Evolutionary conservation across 495 filamentous ascomycete genomes (phyloP).

Genomic region (Daldinia vernicosa): DNA sequence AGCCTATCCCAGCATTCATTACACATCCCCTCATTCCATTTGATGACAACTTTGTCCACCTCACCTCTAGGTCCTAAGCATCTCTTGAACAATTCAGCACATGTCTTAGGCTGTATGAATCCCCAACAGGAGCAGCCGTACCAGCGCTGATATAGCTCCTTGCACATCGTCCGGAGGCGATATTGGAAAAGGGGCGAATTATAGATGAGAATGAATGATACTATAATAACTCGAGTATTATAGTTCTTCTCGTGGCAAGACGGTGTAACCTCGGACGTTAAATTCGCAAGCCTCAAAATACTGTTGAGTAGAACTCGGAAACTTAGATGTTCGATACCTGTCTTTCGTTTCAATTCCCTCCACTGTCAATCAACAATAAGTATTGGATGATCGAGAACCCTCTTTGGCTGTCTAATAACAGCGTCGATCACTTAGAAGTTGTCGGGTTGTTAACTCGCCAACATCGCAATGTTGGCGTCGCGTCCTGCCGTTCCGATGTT

Average conservation of each 20-base stretch:
- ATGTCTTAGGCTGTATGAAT: slow-evolving; percentile 44
- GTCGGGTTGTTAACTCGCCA: slow-evolving; percentile 14
- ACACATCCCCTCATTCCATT: slow-evolving; percentile 49
- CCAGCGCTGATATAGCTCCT: slow-evolving; percentile 48
- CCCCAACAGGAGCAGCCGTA: slow-evolving; percentile 46
- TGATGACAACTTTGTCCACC: slow-evolving; percentile 44
- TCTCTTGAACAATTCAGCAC: slow-evolving; percentile 44
- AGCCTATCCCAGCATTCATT: slow-evolving; percentile 48
- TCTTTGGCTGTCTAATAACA: slow-evolving; percentile 42
- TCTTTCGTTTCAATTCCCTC: slow-evolving; percentile 13
- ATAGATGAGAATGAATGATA: slow-evolving; percentile 4
- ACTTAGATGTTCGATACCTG: background rate
- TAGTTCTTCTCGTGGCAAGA: slow-evolving; percentile 8
- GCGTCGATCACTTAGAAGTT: slow-evolving; percentile 14
- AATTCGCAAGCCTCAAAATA: slow-evolving; percentile 13
- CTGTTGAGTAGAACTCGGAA: background rate
- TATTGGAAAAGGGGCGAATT: background rate
- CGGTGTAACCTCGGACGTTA: slow-evolving; percentile 6
- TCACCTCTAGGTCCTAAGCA: slow-evolving; percentile 47
- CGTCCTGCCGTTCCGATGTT: slow-evolving; percentile 24
- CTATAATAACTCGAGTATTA: background rate
- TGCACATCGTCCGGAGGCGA: slow-evolving; percentile 37
- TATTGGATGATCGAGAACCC: slow-evolving; percentile 15
- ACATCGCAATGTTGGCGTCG: slow-evolving; percentile 32
- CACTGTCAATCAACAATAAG: slow-evolving; percentile 2